Evolutionary conservation across 2,329 filamentous ascomycete species (phyloP).

Genomic region (Stenocarpella maydis): DNA sequence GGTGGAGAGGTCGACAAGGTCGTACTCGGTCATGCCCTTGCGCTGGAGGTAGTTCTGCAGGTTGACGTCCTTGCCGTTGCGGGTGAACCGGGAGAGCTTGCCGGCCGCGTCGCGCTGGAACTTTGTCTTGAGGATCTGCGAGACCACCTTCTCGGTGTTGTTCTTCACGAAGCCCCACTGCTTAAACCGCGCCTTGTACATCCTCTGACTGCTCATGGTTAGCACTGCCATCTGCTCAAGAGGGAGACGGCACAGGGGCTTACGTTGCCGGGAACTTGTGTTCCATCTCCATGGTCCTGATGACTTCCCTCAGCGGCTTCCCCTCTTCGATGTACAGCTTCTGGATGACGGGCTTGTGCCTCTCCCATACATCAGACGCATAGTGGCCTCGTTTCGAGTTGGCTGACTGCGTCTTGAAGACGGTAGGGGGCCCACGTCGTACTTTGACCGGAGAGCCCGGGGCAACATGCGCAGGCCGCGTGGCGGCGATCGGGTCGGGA

Average conservation of each 20-base stretch:
- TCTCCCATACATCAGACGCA: conserved; percentile 29
- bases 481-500: background rate
- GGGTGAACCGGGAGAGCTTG: conserved; percentile 61
- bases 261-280: conserved; percentile 32
- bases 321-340: conserved; percentile 31
- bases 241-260: background rate
- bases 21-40: conserved; percentile 62
- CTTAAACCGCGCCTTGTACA: conserved; percentile 65
- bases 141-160: conserved; percentile 62
- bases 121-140: conserved; percentile 59
- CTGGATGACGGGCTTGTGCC: conserved; percentile 22
- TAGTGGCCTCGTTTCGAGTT: conserved; percentile 31
- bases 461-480: background rate
- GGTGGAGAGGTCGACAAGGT: conserved; percentile 55
- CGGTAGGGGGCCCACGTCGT: background rate
- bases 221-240: background rate
- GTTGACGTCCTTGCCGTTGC: conserved; percentile 61
- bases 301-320: conserved; percentile 30
- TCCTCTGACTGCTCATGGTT: conserved; percentile 52
- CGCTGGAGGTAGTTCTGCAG: conserved; percentile 61
- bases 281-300: conserved; percentile 28
- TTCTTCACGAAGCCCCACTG: conserved; percentile 65
- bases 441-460: background rate
- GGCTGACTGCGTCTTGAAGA: conserved; percentile 29
- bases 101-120: conserved; percentile 61